phyloP scores from a whole-genome alignment of 164 flowering plant genomes.

The Stephania cephalantha region DNA sequence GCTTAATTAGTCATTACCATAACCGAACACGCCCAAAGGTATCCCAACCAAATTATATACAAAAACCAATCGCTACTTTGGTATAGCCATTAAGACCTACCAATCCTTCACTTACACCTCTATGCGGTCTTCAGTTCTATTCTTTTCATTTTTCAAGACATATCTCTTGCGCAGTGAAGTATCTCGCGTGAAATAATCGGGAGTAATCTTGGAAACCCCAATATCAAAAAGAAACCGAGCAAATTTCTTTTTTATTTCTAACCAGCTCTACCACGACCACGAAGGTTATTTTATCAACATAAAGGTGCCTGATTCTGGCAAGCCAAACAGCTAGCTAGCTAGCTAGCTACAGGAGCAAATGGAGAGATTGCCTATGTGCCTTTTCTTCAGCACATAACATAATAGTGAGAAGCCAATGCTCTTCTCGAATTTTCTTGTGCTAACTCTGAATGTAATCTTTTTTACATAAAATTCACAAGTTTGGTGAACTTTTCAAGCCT shows the following conservation, averaged over 20 bases:
- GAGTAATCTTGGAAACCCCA: no score
- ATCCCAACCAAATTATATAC: no score
- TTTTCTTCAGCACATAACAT: no score
- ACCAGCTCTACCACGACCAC: not conserved
- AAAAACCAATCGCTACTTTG: no score
- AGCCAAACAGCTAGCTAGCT: not conserved
- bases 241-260: not conserved
- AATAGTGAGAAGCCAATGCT: not conserved
- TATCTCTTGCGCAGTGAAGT: no score
- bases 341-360: not conserved
- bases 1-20: no score
- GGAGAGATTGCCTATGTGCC: not conserved
- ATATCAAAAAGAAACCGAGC: not conserved
- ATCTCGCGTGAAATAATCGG: no score
- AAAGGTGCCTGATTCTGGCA: not conserved
- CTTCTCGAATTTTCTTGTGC: not conserved
- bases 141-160: no score
- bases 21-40: no score
- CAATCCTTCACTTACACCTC: no score
- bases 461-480: slow-evolving; percentile 1
- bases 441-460: not conserved
- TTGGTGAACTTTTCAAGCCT: slow-evolving; percentile 28
- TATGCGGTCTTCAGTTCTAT: no score
- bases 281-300: not conserved
- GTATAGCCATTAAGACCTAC: no score